Percentiles rank a stretch among this genome's conserved stretches.
These are phyloP conservation scores for Magnaporthiopsis rhizophila DNA, from an alignment of 2,329 filamentous ascomycete genomes.

Conservation along the genomic window DNA sequence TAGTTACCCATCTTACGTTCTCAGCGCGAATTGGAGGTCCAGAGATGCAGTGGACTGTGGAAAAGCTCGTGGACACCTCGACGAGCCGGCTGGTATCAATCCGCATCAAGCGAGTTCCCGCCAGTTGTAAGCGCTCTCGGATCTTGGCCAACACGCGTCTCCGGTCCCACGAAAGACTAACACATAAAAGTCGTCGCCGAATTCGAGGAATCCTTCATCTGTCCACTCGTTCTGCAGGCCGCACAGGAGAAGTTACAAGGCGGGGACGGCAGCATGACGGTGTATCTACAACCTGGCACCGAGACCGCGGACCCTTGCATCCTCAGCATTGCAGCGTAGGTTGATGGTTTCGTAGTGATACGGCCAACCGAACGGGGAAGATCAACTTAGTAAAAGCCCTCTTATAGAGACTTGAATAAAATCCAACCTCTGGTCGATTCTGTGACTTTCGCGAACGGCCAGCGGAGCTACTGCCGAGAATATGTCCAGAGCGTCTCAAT, in stretches of 20 bases:
- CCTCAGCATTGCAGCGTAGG: no score
- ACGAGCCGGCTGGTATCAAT: not conserved
- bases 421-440: not conserved
- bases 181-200: not conserved
- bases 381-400: no score
- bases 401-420: not conserved
- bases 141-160: no score
- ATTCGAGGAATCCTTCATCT: not conserved
- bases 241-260: not conserved
- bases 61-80: not conserved
- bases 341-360: no score
- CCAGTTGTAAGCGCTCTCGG: not conserved
- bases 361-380: no score
- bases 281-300: no score
- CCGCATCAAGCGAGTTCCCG: not conserved
- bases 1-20: not conserved
- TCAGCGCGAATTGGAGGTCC: not conserved
- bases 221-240: not conserved
- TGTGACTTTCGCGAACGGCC: not conserved
- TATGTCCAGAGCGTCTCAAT: not conserved
- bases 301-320: no score
- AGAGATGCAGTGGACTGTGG: not conserved
- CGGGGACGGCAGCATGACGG: not conserved
- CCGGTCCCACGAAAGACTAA: not conserved
- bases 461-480: not conserved